These are phyloP conservation scores for Periconia sp. DNA, from an alignment of 2,329 filamentous ascomycete genomes.

Conservation along the genomic window DNA sequence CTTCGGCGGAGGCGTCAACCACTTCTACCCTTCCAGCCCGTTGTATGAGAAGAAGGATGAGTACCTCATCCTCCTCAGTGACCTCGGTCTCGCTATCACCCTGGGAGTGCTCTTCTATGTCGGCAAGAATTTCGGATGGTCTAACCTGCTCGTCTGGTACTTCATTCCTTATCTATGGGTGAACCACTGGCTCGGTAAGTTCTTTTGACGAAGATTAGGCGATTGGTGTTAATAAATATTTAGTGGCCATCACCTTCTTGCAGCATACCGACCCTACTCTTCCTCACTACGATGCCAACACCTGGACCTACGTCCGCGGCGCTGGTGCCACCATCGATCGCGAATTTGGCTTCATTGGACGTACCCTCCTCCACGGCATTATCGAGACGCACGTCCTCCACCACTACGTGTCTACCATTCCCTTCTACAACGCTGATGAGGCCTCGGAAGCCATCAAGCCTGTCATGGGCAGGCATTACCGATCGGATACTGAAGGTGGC, in stretches of 20 bases:
- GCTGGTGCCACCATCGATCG: slow-evolving; percentile 96
- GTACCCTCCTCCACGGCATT: slow-evolving; percentile 90
- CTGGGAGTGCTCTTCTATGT: slow-evolving; percentile 69
- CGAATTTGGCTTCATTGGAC: slow-evolving; percentile 95
- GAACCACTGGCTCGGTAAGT: slow-evolving; percentile 97
- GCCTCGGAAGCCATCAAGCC: slow-evolving; percentile 92
- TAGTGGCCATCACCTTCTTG: slow-evolving; percentile 95
- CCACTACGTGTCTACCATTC: slow-evolving; percentile 95
- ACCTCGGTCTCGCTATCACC: slow-evolving; percentile 74
- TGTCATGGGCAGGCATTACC: slow-evolving; percentile 96
- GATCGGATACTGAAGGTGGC: slow-evolving; percentile 78
- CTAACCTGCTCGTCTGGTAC: slow-evolving; percentile 94
- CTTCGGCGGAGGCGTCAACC: slow-evolving; percentile 81
- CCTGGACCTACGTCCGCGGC: slow-evolving; percentile 93
- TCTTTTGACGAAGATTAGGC: neutral
- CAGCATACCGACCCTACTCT: slow-evolving; percentile 96
- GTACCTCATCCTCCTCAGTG: slow-evolving; percentile 83
- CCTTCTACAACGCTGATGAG: slow-evolving; percentile 96
- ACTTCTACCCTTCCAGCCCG: slow-evolving; percentile 88
- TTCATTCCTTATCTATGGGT: slow-evolving; percentile 95
- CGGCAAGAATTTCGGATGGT: slow-evolving; percentile 78
- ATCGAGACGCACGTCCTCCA: slow-evolving; percentile 98
- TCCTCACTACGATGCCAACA: slow-evolving; percentile 84
- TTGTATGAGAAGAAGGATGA: slow-evolving; percentile 92
- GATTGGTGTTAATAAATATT: slow-evolving; percentile 28